Conservation (phyloP, 225 moss, liverwort and hornwort species). For the Physcomitrium patens region DNA sequence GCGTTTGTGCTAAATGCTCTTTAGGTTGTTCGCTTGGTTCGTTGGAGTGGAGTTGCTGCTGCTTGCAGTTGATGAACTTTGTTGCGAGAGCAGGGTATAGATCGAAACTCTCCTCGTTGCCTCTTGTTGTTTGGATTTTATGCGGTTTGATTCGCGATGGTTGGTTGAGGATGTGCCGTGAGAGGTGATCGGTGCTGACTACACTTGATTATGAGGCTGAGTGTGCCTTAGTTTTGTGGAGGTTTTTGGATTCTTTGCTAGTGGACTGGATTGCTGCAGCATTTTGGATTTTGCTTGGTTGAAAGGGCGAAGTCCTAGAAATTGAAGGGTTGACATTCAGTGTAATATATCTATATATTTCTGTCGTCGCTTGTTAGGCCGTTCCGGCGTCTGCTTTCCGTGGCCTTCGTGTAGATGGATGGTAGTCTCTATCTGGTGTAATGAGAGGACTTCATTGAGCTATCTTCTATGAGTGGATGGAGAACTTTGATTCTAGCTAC, state of each 20-base stretch:
- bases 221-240: background rate
- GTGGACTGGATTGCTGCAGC: conserved; percentile 2
- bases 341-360: background rate
- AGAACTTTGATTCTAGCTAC: conserved; percentile 17
- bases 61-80: conserved; percentile 1
- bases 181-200: background rate
- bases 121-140: background rate
- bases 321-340: background rate
- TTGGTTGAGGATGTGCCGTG: conserved; percentile 1
- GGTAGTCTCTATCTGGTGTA: background rate
- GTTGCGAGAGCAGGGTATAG: background rate
- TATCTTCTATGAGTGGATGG: background rate
- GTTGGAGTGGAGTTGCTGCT: background rate
- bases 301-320: background rate
- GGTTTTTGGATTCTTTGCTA: background rate
- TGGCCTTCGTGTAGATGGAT: background rate
- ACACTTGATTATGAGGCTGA: conserved; percentile 10
- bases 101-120: background rate
- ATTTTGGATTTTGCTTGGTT: background rate
- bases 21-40: background rate
- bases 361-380: conserved; percentile 6
- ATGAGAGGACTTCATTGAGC: background rate
- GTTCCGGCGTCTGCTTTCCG: background rate
- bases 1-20: background rate
- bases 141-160: conserved; percentile 10